Conservation (phyloP, 2,329 filamentous ascomycete species). For the Talaromyces marneffei region DNA sequence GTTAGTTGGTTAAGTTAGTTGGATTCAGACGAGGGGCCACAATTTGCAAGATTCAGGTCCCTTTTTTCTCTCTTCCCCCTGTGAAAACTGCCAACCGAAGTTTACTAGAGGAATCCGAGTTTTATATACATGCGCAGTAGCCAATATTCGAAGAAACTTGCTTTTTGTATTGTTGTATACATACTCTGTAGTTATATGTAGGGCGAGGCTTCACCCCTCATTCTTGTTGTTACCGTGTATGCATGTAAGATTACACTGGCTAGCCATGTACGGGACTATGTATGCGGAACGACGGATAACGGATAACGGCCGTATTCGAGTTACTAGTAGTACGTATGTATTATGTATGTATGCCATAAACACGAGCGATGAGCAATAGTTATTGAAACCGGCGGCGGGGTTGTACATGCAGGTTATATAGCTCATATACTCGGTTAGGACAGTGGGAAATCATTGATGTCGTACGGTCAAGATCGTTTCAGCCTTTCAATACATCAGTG, state of each 20-base stretch:
- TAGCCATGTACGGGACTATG: neutral
- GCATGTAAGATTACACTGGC: neutral
- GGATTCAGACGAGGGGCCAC: neutral
- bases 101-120: neutral
- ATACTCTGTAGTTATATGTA: too few relatives aligned
- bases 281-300: slow-evolving; percentile 5
- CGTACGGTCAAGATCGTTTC: neutral
- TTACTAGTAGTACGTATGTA: neutral
- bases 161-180: neutral
- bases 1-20: too few relatives aligned
- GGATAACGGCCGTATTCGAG: slow-evolving; percentile 3
- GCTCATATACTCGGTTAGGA: neutral
- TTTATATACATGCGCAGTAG: neutral
- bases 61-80: too few relatives aligned
- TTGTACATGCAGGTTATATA: neutral
- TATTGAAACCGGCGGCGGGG: neutral
- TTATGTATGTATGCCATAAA: neutral
- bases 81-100: neutral
- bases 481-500: too few relatives aligned
- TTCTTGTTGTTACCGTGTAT: neutral
- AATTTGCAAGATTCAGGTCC: neutral
- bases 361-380: neutral
- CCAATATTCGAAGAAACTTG: neutral
- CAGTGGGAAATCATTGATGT: neutral
- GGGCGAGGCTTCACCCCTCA: neutral